Percentiles rank a stretch among this genome's conserved stretches.
phyloP scores from a whole-genome alignment of 2,329 filamentous ascomycete species.

The Hypoxylon sp. region DNA sequence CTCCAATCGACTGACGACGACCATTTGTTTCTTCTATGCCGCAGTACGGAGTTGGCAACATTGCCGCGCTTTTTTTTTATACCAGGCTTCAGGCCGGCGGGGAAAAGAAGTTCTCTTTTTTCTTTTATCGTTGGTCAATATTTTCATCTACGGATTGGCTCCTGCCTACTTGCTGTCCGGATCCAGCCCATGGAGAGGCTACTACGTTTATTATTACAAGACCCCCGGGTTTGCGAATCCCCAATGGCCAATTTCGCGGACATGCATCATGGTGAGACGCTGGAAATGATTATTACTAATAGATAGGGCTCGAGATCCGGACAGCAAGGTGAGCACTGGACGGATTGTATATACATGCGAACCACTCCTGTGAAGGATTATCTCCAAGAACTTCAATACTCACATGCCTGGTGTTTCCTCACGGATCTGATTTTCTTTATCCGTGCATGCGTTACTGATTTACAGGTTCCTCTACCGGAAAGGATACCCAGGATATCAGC shows the following conservation, averaged over 20 bases:
- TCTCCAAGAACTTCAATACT: conserved; percentile 44
- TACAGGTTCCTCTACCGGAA: conserved; percentile 19
- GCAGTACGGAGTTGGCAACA: conserved; percentile 46
- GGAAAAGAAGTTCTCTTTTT: conserved; percentile 49
- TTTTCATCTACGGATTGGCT: conserved; percentile 48
- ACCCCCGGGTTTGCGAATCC: conserved; percentile 47
- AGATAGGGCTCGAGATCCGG: conserved; percentile 57
- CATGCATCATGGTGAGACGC: conserved; percentile 48
- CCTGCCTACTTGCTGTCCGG: conserved; percentile 56
- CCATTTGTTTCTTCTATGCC: conserved; percentile 47
- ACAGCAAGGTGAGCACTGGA: conserved; percentile 65
- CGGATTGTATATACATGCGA: conserved; percentile 66
- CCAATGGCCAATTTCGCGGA: conserved; percentile 46
- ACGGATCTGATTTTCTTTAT: conserved; percentile 23
- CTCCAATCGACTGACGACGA: conserved; percentile 47
- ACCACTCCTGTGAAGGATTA: conserved; percentile 55
- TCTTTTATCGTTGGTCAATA: conserved; percentile 43
- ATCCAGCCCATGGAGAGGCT: conserved; percentile 50
- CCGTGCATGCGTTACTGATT: conserved; percentile 38
- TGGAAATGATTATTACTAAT: conserved; percentile 49
- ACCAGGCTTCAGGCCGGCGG: conserved; percentile 47
- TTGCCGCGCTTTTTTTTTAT: conserved; percentile 44
- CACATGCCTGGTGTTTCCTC: conserved; percentile 42
- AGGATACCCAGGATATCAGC: conserved; percentile 19
- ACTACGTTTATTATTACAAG: conserved; percentile 44